Conservation (phyloP, 2,329 filamentous ascomycete genomes). For the Monilinia fructicola region DNA sequence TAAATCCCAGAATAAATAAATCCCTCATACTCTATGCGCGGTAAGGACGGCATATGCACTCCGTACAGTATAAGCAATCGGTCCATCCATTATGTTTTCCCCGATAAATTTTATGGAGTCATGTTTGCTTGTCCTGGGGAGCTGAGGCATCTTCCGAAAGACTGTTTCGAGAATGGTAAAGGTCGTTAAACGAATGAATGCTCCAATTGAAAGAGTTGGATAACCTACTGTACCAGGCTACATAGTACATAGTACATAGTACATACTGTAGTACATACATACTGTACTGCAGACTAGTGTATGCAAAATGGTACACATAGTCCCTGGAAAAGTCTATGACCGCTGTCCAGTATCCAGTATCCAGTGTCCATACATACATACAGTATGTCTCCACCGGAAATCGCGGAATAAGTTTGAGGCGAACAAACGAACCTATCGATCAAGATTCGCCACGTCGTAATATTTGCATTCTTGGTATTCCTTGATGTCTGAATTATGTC, state of each 20-base stretch:
- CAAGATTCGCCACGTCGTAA: conserved; percentile 4
- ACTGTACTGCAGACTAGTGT: too few relatives aligned
- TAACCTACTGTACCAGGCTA: too few relatives aligned
- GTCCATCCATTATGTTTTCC: conserved; percentile 1
- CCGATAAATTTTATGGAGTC: conserved; percentile 7
- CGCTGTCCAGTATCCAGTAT: too few relatives aligned
- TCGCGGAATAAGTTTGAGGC: conserved; percentile 10
- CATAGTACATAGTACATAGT: too few relatives aligned
- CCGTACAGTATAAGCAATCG: not conserved
- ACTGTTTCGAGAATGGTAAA: not conserved
- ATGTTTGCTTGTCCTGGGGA: not conserved
- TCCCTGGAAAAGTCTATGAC: not conserved
- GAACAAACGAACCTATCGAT: conserved; percentile 6
- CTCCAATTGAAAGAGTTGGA: not conserved
- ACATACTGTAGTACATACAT: too few relatives aligned
- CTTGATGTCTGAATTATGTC: not conserved
- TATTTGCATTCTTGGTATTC: not conserved
- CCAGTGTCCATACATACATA: conserved; percentile 2
- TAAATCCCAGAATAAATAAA: conserved; percentile 2
- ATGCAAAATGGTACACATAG: not conserved
- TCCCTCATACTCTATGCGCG: conserved; percentile 12
- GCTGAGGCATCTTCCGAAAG: conserved; percentile 5
- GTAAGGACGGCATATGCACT: conserved; percentile 7
- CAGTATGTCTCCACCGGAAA: not conserved
- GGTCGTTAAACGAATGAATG: not conserved